Conservation (phyloP, 345 rosid genomes). For the Bruguiera gymnorhiza region DNA sequence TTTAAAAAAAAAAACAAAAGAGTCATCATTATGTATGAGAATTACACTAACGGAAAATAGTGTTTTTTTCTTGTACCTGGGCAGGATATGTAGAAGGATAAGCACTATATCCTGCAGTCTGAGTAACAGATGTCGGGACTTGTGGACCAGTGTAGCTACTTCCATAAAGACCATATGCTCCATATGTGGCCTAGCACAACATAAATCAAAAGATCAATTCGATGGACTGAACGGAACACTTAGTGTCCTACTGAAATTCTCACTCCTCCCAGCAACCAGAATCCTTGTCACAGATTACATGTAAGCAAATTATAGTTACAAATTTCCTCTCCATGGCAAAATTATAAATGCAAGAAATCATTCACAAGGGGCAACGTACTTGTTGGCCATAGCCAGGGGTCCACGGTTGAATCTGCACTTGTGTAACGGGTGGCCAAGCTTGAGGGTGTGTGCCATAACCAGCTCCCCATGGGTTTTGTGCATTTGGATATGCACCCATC, state of each 20-base stretch:
- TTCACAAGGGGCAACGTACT: constrained; percentile 29
- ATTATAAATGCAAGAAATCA: not conserved
- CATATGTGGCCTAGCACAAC: constrained; percentile 59
- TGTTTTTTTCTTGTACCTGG: constrained; percentile 50
- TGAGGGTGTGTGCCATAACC: constrained; percentile 79
- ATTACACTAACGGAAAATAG: not conserved
- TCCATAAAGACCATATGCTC: constrained; percentile 69
- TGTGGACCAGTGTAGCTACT: constrained; percentile 64
- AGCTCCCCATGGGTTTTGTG: constrained; percentile 80
- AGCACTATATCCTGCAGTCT: constrained; percentile 61
- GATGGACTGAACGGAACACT: not conserved
- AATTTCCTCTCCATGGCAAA: not conserved
- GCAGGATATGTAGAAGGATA: constrained; percentile 75
- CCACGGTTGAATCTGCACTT: constrained; percentile 69
- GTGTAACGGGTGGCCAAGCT: constrained; percentile 75
- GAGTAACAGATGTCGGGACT: constrained; percentile 66
- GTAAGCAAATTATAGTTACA: not conserved
- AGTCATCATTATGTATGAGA: not conserved
- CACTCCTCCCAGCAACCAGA: not conserved
- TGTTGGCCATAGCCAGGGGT: constrained; percentile 78
- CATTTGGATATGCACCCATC: constrained; percentile 69
- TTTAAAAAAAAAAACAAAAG: not conserved
- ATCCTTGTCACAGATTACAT: not conserved
- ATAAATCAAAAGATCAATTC: not conserved
- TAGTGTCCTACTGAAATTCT: not conserved